A percentile compares a stretch with the other conserved stretches of the same genome.
These are phyloP conservation scores for Hygrophoropsis aurantiaca DNA, from an alignment of 768 basidiomycete genomes.

Conservation along the genomic window DNA sequence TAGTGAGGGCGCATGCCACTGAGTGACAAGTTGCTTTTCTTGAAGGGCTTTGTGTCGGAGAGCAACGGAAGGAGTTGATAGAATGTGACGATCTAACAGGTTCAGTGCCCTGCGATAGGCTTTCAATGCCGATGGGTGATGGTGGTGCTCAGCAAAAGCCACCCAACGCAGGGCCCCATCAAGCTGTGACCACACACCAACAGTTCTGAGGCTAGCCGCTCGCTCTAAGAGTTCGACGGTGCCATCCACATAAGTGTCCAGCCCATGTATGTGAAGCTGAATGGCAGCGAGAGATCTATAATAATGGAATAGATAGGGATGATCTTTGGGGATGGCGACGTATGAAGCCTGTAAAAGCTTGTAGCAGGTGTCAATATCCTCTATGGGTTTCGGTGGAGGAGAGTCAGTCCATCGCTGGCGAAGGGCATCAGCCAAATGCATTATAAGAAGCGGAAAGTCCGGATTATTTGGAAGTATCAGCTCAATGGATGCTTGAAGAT, in stretches of 20 bases:
- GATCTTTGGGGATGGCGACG: conserved; percentile 9
- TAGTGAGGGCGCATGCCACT: conserved; percentile 5
- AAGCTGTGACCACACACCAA: conserved; percentile 9
- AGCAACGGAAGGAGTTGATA: conserved; percentile 16
- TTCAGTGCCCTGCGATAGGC: conserved; percentile 20
- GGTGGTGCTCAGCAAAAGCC: conserved; percentile 1
- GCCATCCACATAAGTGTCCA: background rate
- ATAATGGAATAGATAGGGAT: background rate
- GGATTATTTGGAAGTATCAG: conserved; percentile 12
- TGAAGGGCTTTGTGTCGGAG: conserved; percentile 12
- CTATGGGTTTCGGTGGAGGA: background rate
- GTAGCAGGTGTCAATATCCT: conserved; percentile 3
- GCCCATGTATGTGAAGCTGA: background rate
- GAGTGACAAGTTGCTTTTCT: conserved; percentile 3
- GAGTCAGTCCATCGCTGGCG: background rate
- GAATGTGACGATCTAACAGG: conserved; percentile 17
- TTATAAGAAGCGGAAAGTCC: background rate
- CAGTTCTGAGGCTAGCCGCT: conserved; percentile 10
- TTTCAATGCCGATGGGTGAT: conserved; percentile 17
- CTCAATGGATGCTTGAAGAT: conserved; percentile 6
- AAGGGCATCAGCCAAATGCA: conserved; percentile 5
- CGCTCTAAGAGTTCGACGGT: conserved; percentile 10
- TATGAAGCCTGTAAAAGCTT: background rate
- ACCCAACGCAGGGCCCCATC: conserved; percentile 14
- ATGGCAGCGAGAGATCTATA: background rate